Evolutionary conservation across 257 asterid genomes (phyloP).

Genomic region (Schizonepeta tenuifolia): DNA sequence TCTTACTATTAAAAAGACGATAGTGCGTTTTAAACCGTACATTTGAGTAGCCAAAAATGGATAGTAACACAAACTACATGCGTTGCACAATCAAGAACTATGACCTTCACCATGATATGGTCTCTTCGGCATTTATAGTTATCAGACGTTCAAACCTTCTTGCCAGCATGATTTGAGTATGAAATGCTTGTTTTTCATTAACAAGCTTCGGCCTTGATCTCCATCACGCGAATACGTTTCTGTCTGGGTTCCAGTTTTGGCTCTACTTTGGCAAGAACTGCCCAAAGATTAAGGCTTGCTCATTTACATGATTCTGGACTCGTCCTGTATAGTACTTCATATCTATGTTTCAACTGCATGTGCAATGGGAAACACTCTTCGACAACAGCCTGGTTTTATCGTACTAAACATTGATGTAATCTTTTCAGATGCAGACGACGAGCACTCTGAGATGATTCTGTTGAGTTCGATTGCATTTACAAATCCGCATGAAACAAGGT

Average conservation of each 20-base stretch:
- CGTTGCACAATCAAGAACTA: not conserved
- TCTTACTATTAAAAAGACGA: no score
- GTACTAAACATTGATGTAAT: slow-evolving; percentile 30
- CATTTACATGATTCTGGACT: no score
- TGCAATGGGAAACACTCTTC: slow-evolving; percentile 21
- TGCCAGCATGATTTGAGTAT: not conserved
- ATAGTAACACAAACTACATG: not conserved
- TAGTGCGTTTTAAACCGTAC: not conserved
- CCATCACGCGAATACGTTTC: not conserved
- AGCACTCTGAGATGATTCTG: slow-evolving; percentile 27
- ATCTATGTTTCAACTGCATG: slow-evolving; percentile 32
- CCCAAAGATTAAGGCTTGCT: not conserved
- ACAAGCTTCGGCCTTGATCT: not conserved
- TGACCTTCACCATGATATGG: no score
- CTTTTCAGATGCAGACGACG: slow-evolving; percentile 31
- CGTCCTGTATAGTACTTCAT: not conserved
- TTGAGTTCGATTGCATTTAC: slow-evolving; percentile 36
- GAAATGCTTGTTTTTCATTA: not conserved
- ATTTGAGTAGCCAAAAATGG: not conserved
- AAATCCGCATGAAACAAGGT: not conserved
- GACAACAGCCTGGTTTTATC: not conserved
- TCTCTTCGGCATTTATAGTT: not conserved
- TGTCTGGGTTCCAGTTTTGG: no score
- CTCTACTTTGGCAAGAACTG: not conserved
- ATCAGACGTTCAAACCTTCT: not conserved